Base-by-base conservation (phyloP, 2,329 filamentous ascomycete genomes). In the Fusarium sp. region DNA sequence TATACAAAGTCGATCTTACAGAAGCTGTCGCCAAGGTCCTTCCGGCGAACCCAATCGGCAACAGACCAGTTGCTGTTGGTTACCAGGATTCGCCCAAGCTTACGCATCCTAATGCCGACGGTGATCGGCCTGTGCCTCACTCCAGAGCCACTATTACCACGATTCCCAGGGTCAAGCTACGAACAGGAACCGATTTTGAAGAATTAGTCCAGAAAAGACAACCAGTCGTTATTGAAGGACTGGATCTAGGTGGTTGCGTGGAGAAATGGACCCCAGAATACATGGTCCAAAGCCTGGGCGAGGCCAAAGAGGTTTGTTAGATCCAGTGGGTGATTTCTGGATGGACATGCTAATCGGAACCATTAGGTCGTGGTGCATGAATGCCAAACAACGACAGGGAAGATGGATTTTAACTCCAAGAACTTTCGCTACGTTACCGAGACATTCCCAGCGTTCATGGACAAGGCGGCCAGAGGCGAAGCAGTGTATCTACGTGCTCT, bases 391-490 rank as follows among this genome's bases (percentile, higher is more conserved):
- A 67, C 75, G 24, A 82, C 80, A 5, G 80, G 85, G 28, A 84
- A 84, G 41, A 92, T 96, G 89, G 89, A 91, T 67, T 96, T 97
- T 72, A 88, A 88, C 54, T 80, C 82, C 41, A 96, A 96, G 76
- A 96, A 96, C 74, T 96, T 96, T 72, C 77, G 79, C 34, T 96
- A 96, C 72, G 80, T 84, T 8, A 91, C 86, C 5, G 88, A 88
- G 61, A 71, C 79, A 3, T 92, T 96, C 66, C 83, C 81, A 1
- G 76, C 82, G 0, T 93, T 96, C 72, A 79, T 93, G 46, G 74
- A 84, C 31, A 82, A 84, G 46, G 84, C 88, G 15, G 75, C 82
- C 19, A 72, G 74, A 6, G 90, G 90, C 10, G 83, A 82, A 36
- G 84, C 83, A 58, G 78, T 93, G 32, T 97, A 96, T 73, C 79